phyloP scores from a whole-genome alignment of 1,139 yeast genomes.

The Taphrina pruni region DNA sequence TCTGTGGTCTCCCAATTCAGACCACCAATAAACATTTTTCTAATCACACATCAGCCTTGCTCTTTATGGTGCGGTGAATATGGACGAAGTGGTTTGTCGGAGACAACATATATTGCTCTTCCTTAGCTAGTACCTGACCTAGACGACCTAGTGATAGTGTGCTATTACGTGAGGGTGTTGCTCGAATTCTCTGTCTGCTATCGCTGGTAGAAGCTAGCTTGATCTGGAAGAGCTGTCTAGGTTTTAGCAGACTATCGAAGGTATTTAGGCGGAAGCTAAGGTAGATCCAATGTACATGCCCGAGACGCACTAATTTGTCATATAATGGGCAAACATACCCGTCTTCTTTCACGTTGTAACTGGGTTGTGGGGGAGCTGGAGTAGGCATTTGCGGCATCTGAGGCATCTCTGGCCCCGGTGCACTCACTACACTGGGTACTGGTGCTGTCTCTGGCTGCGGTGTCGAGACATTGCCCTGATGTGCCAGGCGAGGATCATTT shows the following conservation, averaged over 20 bases:
- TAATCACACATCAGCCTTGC: constrained; percentile 56
- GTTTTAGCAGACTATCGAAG: constrained; percentile 16
- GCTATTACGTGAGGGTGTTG: background rate
- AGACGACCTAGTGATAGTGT: constrained; percentile 34
- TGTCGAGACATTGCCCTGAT: background rate
- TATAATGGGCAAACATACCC: constrained; percentile 47
- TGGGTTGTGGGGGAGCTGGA: constrained; percentile 31
- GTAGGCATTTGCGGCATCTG: constrained; percentile 34
- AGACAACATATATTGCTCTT: constrained; percentile 48
- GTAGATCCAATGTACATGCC: constrained; percentile 16
- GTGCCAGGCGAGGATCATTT: constrained; percentile 17
- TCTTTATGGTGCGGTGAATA: constrained; percentile 48
- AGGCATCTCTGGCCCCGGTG: constrained; percentile 34
- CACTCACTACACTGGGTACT: constrained; percentile 3
- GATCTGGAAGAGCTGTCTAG: constrained; percentile 7
- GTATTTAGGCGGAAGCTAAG: constrained; percentile 23
- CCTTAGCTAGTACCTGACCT: constrained; percentile 44
- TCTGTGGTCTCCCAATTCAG: constrained; percentile 98
- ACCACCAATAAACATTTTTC: constrained; percentile 98
- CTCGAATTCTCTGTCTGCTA: constrained; percentile 1
- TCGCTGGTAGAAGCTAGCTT: background rate
- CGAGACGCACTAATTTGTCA: constrained; percentile 11
- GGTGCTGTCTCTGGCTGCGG: constrained; percentile 16
- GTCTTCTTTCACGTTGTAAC: constrained; percentile 41
- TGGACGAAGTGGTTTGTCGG: constrained; percentile 46